Evolutionary conservation across 148 eudicot species (phyloP).

Genomic region (Salicornia ramosissima): DNA sequence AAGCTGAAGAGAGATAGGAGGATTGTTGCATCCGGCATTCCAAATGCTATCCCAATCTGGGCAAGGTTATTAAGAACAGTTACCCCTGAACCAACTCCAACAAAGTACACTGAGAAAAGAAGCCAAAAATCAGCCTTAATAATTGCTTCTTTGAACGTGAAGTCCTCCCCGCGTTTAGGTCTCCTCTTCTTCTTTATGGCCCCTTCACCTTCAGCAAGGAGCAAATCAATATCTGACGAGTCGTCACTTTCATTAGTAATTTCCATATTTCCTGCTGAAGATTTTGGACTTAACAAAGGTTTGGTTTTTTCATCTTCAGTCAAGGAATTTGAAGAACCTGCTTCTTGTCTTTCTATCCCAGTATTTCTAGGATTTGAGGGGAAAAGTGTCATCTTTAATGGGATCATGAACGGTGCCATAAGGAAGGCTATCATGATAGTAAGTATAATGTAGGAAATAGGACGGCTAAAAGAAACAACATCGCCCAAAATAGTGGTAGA

Average conservation of each 20-base stretch:
- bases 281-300: constrained; percentile 47
- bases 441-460: constrained; percentile 43
- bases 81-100: constrained; percentile 90
- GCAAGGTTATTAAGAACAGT: constrained; percentile 93
- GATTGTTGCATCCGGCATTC: constrained; percentile 55
- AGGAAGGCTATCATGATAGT: constrained; percentile 61
- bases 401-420: constrained; percentile 79
- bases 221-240: constrained; percentile 51
- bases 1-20: constrained; percentile 75
- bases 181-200: constrained; percentile 77
- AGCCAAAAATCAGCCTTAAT: constrained; percentile 97
- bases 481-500: constrained; percentile 47
- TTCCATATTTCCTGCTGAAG: constrained; percentile 40
- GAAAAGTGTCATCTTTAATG: constrained; percentile 73
- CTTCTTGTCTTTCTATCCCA: constrained; percentile 20
- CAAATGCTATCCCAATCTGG: constrained; percentile 79
- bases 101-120: constrained; percentile 70
- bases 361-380: constrained; percentile 30
- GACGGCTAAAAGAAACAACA: constrained; percentile 26
- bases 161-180: constrained; percentile 88
- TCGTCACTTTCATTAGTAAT: constrained; percentile 43
- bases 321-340: constrained; percentile 25
- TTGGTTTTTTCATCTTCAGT: constrained; percentile 35
- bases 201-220: constrained; percentile 83
- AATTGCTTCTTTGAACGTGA: constrained; percentile 63